phyloP scores from a whole-genome alignment of 129 eudicot genomes.

The Oenanthe sinensis region DNA sequence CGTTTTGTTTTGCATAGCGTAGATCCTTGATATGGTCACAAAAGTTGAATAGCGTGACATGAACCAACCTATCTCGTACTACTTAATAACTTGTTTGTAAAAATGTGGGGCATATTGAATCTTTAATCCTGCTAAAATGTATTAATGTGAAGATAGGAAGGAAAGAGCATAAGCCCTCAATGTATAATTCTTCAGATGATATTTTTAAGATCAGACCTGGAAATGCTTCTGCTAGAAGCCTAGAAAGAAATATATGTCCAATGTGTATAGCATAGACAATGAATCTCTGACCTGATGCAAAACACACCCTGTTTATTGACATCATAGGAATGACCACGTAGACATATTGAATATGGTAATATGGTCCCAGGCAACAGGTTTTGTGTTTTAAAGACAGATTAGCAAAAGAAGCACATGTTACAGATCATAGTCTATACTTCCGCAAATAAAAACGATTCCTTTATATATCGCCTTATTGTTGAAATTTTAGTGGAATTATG shows the following conservation, averaged over 20 bases:
- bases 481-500: background rate
- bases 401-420: background rate
- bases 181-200: background rate
- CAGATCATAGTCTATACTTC: background rate
- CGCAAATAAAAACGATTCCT: background rate
- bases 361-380: background rate
- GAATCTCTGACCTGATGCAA: background rate
- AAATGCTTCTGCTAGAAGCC: background rate
- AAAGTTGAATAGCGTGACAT: background rate
- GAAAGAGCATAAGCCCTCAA: background rate
- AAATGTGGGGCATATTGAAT: background rate
- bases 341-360: background rate
- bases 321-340: background rate
- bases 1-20: background rate
- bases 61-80: background rate
- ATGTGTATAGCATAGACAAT: background rate
- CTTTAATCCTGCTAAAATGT: background rate
- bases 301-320: background rate
- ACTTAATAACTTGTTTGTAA: background rate
- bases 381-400: background rate
- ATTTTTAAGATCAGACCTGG: background rate
- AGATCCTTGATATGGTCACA: background rate
- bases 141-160: background rate
- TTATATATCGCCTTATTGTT: background rate
- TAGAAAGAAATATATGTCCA: background rate